Conservation (phyloP, 2,329 filamentous ascomycete genomes). For the Endoconidiophora polonica region DNA sequence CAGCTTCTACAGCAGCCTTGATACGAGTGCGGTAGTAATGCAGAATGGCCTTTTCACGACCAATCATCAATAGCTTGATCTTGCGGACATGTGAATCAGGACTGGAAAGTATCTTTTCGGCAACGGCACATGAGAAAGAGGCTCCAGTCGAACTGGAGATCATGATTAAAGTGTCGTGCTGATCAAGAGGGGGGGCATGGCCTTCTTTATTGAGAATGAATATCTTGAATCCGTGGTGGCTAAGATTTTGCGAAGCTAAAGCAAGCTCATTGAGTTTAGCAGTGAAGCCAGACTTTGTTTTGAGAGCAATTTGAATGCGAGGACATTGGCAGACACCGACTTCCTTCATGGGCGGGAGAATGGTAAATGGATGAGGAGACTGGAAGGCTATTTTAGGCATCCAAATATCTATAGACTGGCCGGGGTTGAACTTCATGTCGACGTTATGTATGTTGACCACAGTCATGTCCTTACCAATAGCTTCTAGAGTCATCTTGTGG, state of each 20-base stretch:
- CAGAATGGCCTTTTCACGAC: conserved; percentile 36
- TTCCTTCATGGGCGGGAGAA: conserved; percentile 35
- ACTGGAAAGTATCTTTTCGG: conserved; percentile 29
- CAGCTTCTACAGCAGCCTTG: conserved; percentile 25
- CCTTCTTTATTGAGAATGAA: conserved; percentile 42
- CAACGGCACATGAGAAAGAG: conserved; percentile 41
- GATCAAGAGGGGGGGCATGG: conserved; percentile 35
- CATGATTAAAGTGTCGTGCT: conserved; percentile 42
- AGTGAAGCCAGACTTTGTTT: conserved; percentile 40
- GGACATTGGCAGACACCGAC: conserved; percentile 38
- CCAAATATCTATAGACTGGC: conserved; percentile 46
- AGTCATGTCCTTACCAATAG: conserved; percentile 36
- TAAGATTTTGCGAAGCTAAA: conserved; percentile 20
- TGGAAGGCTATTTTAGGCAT: conserved; percentile 35
- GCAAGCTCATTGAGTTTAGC: conserved; percentile 33
- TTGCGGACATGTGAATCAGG: conserved; percentile 22
- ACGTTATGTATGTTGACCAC: conserved; percentile 43
- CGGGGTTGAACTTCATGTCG: conserved; percentile 39
- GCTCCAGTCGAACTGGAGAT: conserved; percentile 46
- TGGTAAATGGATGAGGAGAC: conserved; percentile 45
- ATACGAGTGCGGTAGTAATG: conserved; percentile 28
- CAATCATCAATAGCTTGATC: conserved; percentile 30
- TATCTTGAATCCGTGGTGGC: conserved; percentile 21
- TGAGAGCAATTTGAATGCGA: conserved; percentile 42
- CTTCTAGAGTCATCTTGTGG: conserved; percentile 32